phyloP scores from a whole-genome alignment of 192 early-diverging fungal species.

The Umbelopsis isabellina region DNA sequence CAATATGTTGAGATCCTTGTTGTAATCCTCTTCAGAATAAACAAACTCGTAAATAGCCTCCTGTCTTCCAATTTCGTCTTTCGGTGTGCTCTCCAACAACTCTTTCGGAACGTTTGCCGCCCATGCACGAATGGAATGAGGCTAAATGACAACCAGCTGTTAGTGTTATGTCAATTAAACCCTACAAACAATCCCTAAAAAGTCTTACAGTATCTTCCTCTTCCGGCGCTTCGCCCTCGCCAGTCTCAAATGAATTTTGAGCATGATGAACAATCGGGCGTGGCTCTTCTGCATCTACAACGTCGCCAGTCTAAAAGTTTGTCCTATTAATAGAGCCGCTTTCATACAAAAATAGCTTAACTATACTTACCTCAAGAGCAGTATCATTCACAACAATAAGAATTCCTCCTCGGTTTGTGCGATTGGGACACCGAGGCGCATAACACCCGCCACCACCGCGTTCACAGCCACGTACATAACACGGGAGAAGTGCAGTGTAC shows the following conservation, averaged over 20 bases:
- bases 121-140: conserved; percentile 57
- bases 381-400: not conserved
- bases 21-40: conserved; percentile 89
- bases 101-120: conserved; percentile 73
- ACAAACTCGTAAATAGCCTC: conserved; percentile 96
- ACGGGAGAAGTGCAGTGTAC: conserved; percentile 85
- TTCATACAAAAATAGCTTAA: no score
- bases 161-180: not conserved
- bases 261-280: no score
- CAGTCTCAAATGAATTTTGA: no score
- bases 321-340: no score
- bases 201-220: conserved; percentile 5
- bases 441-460: conserved; percentile 37
- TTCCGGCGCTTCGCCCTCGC: not conserved
- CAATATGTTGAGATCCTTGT: conserved; percentile 82
- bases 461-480: conserved; percentile 59
- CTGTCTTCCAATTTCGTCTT: conserved; percentile 82
- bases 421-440: conserved; percentile 36
- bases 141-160: not conserved
- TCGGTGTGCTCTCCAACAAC: conserved; percentile 68
- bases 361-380: not conserved
- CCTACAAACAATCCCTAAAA: not conserved
- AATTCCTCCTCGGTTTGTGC: not conserved
- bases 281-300: not conserved
- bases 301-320: not conserved